Evolutionary conservation across 192 early-diverging fungal genomes (phyloP).

Genomic region (Entrophospora sp.): DNA sequence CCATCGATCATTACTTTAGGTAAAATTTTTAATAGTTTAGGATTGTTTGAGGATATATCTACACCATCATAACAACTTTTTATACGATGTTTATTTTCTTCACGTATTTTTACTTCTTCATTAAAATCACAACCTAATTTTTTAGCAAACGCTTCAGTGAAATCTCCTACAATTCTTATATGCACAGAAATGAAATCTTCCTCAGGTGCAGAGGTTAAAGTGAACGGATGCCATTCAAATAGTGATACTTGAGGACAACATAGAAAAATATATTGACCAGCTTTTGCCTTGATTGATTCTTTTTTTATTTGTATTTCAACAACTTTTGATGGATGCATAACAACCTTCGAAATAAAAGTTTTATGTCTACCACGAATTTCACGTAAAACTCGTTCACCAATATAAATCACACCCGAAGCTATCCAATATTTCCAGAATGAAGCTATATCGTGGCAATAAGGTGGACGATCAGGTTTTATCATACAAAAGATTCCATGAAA

Average conservation of each 20-base stretch:
- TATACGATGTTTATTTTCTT: slow-evolving; percentile 29
- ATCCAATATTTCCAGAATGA: slow-evolving; percentile 52
- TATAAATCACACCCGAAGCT: slow-evolving; percentile 45
- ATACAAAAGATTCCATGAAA: too few relatives aligned
- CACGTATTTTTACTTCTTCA: slow-evolving; percentile 22
- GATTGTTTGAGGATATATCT: background rate
- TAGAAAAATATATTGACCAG: slow-evolving; percentile 70
- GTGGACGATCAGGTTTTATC: slow-evolving; percentile 27
- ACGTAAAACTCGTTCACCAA: slow-evolving; percentile 53
- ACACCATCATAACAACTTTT: background rate
- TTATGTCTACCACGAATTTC: slow-evolving; percentile 41
- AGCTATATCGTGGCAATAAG: slow-evolving; percentile 33
- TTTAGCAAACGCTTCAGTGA: slow-evolving; percentile 52
- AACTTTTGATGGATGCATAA: slow-evolving; percentile 78
- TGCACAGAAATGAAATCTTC: slow-evolving; percentile 70
- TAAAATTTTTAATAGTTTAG: slow-evolving; percentile 26
- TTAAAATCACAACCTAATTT: slow-evolving; percentile 55
- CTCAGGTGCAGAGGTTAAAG: too few relatives aligned
- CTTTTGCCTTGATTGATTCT: slow-evolving; percentile 33
- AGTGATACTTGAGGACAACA: slow-evolving; percentile 60
- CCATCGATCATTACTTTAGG: slow-evolving; percentile 61
- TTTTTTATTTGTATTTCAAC: slow-evolving; percentile 58
- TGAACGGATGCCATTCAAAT: too few relatives aligned
- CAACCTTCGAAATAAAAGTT: slow-evolving; percentile 56
- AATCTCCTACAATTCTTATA: slow-evolving; percentile 66